Evolutionary conservation across 306 rosid genomes (phyloP), one percentile per base, ranked within the genome.

Genomic region (Mimosa pudica): DNA sequence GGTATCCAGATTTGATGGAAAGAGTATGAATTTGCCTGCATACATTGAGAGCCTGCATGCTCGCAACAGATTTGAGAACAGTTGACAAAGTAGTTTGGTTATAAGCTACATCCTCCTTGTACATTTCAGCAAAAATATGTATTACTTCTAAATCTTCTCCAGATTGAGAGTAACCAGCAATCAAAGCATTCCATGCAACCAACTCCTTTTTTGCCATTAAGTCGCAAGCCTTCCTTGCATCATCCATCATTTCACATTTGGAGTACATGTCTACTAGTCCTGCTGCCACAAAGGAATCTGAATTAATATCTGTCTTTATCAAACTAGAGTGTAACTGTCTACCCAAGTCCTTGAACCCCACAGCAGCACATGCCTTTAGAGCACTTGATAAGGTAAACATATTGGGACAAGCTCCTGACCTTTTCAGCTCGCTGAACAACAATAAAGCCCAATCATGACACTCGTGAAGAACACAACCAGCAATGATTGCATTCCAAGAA

Each of bases 401-500:
- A 84, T 91, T 92, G 14, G 92, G 92, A 78, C 70, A 12, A 33
- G 88, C 67, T 58, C 85, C 86, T 35, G 85, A 87, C 30, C 81
- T 88, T 73, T 79, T 74, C 93, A 92, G 84, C 78, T 82, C 88
- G 64, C 54, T 75, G 58, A 92, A 85, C 63, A 89, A 78, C 9
- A 32, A 70, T 80, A 92, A 82, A 75, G 92, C 93, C 80, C 57
- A 78, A 77, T 73, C 90, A 86, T 89, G 81, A 79, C 75, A 70
- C 74, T 85, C 90, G 7, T 84, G 88, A 79, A 82, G 92, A 84
- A 94, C 93, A 88, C 98, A 94, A 55, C 98, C 95, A 42, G 93
- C 97, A 78, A 94, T 86, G 66, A 89, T 86, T 70, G 97, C 94
- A 87, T 94, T 94, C 97, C 98, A 94, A 61, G 97, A 91, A 77